phyloP scores from a whole-genome alignment of 2,329 filamentous ascomycete species.

The Aspergillaceae sp. region DNA sequence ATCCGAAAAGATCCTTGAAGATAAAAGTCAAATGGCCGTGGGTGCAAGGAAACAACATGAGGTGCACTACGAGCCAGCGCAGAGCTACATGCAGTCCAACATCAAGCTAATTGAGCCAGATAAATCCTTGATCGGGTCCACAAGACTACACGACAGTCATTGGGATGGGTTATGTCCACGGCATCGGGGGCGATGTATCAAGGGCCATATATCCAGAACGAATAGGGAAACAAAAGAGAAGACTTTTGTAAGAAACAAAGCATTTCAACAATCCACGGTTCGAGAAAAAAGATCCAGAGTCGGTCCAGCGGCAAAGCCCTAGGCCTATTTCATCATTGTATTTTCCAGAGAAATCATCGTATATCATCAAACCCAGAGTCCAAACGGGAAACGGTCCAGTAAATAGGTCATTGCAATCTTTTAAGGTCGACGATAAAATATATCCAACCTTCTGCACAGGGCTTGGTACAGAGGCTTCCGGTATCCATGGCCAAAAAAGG shows the following conservation, averaged over 20 bases:
- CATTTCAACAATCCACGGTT: no score
- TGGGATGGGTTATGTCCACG: constrained; percentile 3
- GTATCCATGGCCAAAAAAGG: background rate
- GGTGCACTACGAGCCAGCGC: background rate
- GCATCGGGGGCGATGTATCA: constrained; percentile 1
- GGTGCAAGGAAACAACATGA: background rate
- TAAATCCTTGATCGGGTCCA: constrained; percentile 1
- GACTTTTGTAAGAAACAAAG: no score
- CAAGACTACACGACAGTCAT: constrained; percentile 1
- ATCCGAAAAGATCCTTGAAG: no score
- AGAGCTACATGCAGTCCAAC: constrained; percentile 1
- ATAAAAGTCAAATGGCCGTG: background rate
- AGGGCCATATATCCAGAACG: background rate
- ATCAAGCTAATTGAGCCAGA: background rate
- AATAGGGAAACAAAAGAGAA: background rate
- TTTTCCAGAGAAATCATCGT: no score
- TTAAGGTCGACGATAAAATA: background rate
- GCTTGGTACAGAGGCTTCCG: background rate
- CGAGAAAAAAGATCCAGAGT: no score
- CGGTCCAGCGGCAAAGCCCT: no score
- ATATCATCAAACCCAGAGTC: background rate
- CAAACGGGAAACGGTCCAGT: background rate
- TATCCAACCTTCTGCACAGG: background rate
- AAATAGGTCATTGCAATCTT: background rate
- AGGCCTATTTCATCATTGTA: no score